phyloP scores from a whole-genome alignment of 1,284 basidiomycete species.

The Moniliophthora roreri region DNA sequence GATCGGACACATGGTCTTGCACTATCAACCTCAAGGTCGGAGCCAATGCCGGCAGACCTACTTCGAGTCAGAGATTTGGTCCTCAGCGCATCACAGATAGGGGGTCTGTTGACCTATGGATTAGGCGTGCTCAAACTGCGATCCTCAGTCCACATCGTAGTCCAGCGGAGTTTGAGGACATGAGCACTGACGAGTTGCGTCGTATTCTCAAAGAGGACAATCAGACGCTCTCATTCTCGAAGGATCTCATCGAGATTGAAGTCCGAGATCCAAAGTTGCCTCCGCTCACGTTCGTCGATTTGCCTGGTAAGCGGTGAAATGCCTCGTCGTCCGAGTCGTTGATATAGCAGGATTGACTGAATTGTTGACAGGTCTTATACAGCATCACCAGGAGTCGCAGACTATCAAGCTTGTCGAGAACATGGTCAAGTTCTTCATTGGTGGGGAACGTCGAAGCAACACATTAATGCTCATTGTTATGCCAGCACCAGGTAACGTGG shows the following conservation, averaged over 20 bases:
- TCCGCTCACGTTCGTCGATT: constrained; percentile 54
- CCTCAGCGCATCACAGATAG: constrained; percentile 37
- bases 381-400: constrained; percentile 40
- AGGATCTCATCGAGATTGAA: constrained; percentile 47
- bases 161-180: constrained; percentile 32
- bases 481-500: too few relatives aligned
- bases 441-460: constrained; percentile 30
- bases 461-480: constrained; percentile 60
- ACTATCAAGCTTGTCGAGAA: constrained; percentile 44
- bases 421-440: constrained; percentile 46
- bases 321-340: too few relatives aligned
- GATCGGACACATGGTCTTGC: constrained; percentile 48
- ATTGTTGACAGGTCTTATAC: constrained; percentile 45
- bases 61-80: constrained; percentile 16
- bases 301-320: constrained; percentile 40
- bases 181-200: constrained; percentile 30
- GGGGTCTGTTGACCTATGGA: constrained; percentile 45
- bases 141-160: constrained; percentile 44
- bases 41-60: constrained; percentile 30
- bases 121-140: constrained; percentile 61
- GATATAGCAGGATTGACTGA: background rate
- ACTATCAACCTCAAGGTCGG: constrained; percentile 44
- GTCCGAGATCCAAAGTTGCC: constrained; percentile 39
- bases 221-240: constrained; percentile 46
- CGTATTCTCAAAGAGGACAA: constrained; percentile 18